Percentiles rank a stretch among this genome's conserved stretches.
These are phyloP conservation scores for Xylona heveae DNA, from an alignment of 495 filamentous ascomycete species.

Conservation along the genomic window DNA sequence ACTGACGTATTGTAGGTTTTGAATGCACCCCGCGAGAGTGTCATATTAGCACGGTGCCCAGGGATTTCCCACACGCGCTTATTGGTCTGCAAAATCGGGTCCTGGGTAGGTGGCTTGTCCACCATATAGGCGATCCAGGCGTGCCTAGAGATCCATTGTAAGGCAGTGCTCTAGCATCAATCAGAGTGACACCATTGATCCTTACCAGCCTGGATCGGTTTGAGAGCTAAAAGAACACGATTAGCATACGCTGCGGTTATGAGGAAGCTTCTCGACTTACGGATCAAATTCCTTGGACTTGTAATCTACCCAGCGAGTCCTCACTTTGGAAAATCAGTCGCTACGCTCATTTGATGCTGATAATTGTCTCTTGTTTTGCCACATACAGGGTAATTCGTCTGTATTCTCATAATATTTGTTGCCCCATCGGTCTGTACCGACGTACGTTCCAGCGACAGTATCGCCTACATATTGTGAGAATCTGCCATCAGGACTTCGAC, in stretches of 20 bases:
- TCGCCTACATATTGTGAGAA: conserved; percentile 40
- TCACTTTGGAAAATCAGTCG: conserved; percentile 33
- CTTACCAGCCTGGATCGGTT: conserved; percentile 83
- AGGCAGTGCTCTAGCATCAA: neutral
- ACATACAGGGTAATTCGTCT: conserved; percentile 74
- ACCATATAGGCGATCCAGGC: conserved; percentile 90
- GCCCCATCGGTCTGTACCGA: conserved; percentile 73
- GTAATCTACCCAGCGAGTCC: conserved; percentile 97
- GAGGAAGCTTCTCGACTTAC: conserved; percentile 22
- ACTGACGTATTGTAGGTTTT: conserved; percentile 88
- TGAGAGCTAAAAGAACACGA: conserved; percentile 30
- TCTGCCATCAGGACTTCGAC: neutral
- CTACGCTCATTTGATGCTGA: neutral
- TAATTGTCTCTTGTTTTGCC: no score
- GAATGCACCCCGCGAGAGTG: conserved; percentile 54
- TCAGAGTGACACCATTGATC: conserved; percentile 6
- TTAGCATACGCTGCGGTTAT: conserved; percentile 1
- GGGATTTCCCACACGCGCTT: conserved; percentile 52
- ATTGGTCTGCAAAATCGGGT: conserved; percentile 44
- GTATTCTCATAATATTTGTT: conserved; percentile 97
- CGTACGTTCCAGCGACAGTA: conserved; percentile 80
- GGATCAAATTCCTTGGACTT: conserved; percentile 70
- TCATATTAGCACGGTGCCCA: conserved; percentile 55
- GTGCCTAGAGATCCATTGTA: no score
- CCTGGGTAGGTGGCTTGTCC: conserved; percentile 63